phyloP scores from a whole-genome alignment of 2,329 filamentous ascomycete genomes.

The Trichoderma sp. region DNA sequence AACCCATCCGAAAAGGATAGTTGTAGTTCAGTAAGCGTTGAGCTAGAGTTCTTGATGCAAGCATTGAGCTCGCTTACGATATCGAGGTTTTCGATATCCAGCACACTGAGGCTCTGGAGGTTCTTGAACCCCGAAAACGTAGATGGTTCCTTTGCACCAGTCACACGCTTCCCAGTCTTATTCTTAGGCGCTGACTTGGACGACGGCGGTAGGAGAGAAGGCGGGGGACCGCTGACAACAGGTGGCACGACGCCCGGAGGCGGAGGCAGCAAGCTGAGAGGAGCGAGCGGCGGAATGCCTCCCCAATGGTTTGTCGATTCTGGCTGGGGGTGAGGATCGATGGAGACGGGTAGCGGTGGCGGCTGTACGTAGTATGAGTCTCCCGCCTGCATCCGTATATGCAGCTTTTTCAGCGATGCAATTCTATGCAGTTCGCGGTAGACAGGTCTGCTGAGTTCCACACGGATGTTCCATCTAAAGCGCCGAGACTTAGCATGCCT shows the following conservation, averaged over 20 bases:
- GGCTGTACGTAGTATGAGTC: conserved; percentile 52
- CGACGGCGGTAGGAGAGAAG: conserved; percentile 34
- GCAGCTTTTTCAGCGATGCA: conserved; percentile 49
- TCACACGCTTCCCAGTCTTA: conserved; percentile 34
- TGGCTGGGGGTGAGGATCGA: conserved; percentile 27
- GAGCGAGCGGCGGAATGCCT: conserved; percentile 24
- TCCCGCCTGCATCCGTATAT: conserved; percentile 58
- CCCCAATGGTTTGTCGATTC: conserved; percentile 34
- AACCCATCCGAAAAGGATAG: conserved; percentile 57
- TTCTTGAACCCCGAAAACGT: conserved; percentile 57
- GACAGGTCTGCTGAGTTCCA: conserved; percentile 58
- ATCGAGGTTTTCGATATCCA: conserved; percentile 60
- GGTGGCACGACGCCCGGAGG: conserved; percentile 20
- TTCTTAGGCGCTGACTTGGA: conserved; percentile 38
- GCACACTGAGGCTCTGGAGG: conserved; percentile 50
- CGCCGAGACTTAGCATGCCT: not conserved
- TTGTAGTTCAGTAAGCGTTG: conserved; percentile 52
- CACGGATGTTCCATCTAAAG: conserved; percentile 57
- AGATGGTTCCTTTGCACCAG: conserved; percentile 40
- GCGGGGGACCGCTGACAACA: conserved; percentile 26
- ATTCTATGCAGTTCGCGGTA: conserved; percentile 57
- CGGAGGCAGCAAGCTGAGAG: conserved; percentile 23
- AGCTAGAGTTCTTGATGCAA: conserved; percentile 54
- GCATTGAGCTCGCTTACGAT: conserved; percentile 53
- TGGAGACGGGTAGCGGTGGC: conserved; percentile 43